Evolutionary conservation across 495 filamentous ascomycete genomes (phyloP), one percentile per base, ranked within the genome.

Genomic region (Aspergillus funiculosus): DNA sequence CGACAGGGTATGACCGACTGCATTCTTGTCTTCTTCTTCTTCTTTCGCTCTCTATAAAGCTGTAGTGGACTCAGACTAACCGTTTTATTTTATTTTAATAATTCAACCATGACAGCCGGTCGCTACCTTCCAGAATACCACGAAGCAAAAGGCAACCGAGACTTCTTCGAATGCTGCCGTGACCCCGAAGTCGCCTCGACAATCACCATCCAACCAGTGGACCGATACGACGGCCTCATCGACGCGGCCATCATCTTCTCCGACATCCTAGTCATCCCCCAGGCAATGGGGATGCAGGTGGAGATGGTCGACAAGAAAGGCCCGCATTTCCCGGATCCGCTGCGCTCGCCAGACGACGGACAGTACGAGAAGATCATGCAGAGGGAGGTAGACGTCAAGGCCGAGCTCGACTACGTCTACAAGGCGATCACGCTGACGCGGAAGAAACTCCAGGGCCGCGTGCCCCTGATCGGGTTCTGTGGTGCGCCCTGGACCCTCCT

Each of bases 181-280:
- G 75, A 80, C 57, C 89, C 94, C 42, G 90, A 96, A 70, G 78
- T 96, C 46, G 85, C 94, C 39, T 96, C 87, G 4, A 89, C 82
- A 14, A 67, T 98, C 46, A 98, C 92, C 1, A 71, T 98, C 20
- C 92, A 97, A 62, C 92, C 92, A 48, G 81, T 98, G 59, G 88
- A 95, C 38, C 88, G 89, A 28, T 98, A 82, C 64, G 81, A 75
- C 13, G 89, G 87, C 25, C 80, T 96, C 34, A 82, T 98, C 51
- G 92, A 98, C 66, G 94, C 92, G 11, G 89, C 92, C 24, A 98
- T 98, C 56, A 98, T 98, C 62, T 98, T 98, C 77, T 94, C 87
- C 10, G 92, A 98, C 64, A 98, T 98, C 53, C 77, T 98, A 29
- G 92, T 98, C 45, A 89, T 98, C 53, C 92, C 92, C 2, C 92